phyloP scores from a whole-genome alignment of 768 basidiomycete species.

The Suillus discolor region DNA sequence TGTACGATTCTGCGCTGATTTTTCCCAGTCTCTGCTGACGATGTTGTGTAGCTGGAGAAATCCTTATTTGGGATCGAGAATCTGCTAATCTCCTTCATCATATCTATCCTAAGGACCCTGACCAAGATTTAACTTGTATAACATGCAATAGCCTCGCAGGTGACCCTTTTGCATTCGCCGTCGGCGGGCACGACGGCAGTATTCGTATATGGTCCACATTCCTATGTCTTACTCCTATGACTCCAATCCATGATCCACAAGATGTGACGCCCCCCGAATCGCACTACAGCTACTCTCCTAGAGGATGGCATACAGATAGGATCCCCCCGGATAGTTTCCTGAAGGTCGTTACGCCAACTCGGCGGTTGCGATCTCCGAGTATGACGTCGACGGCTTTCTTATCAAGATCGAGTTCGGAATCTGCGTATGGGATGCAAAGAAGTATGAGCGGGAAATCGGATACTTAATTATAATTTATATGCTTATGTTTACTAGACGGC shows the following conservation, averaged over 20 bases:
- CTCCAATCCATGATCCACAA: neutral
- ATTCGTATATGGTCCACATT: conserved; percentile 70
- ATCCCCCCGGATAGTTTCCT: neutral
- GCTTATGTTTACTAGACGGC: neutral
- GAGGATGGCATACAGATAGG: conserved; percentile 1
- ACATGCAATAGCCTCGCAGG: conserved; percentile 75
- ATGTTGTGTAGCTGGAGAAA: conserved; percentile 62
- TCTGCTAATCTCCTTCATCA: conserved; percentile 72
- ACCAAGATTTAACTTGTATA: conserved; percentile 73
- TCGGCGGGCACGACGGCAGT: conserved; percentile 76
- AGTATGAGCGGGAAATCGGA: conserved; percentile 1
- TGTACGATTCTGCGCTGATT: conserved; percentile 36
- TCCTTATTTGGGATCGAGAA: conserved; percentile 87
- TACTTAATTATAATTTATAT: neutral
- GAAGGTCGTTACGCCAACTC: neutral
- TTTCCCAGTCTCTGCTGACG: conserved; percentile 6
- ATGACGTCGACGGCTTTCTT: conserved; percentile 1
- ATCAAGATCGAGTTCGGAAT: conserved; percentile 2
- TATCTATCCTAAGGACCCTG: conserved; percentile 60
- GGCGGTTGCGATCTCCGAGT: conserved; percentile 4
- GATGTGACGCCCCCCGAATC: neutral
- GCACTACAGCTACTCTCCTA: conserved; percentile 11
- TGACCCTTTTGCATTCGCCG: conserved; percentile 56
- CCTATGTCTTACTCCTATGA: neutral
- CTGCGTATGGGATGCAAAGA: neutral